Base-by-base conservation (phyloP, 352 stramenopile genomes). In the Detonula confervacea region DNA sequence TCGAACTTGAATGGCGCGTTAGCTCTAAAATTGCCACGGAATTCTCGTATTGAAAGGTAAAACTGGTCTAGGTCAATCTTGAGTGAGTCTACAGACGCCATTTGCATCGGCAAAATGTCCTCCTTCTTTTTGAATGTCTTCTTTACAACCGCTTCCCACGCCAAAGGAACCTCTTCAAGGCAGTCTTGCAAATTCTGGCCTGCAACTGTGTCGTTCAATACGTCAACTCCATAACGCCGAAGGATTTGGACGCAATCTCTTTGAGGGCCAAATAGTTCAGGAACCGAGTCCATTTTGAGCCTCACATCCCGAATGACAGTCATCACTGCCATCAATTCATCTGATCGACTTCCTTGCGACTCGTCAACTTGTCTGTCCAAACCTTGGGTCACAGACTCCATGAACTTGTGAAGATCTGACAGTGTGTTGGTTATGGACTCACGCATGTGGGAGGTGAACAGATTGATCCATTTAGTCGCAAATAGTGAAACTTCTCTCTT, bases 71-170 rank as follows among this genome's bases (percentile, higher is more conserved):
- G 85, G 20, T 98, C 95, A 42, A 95, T 84, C 70, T 98, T 98
- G 69, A 98, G 97, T 24, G 91, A 92, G 67, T 98, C 95, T 11
- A 98, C 95, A 66, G 98, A 96, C 14, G 95, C 89, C 92, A 98
- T 98, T 88, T 99, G 96, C 46, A 98, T 90, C 3, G 96, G 96
- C 87, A 98, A 93, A 68, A 99, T 98, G 75, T 98, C 96, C 84
- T 99, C 97, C 70, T 98, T 98, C 80, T 98, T 98, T 77, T 97
- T 97, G 83, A 98, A 98, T 18, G 96, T 98, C 80, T 98, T 98
- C 84, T 98, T 98, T 27, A 98, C 95, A n/a, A 98, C 96, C 4
- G 90, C 95, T 74, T 98, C 96, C 97, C 97, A 99, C 62, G 97
- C 95, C 89, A 98, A 95, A 7, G 96, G 96, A 16, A 96, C 96